These are phyloP conservation scores for Neocucurbitaria cava DNA, from an alignment of 2,329 filamentous ascomycete species.

Conservation along the genomic window DNA sequence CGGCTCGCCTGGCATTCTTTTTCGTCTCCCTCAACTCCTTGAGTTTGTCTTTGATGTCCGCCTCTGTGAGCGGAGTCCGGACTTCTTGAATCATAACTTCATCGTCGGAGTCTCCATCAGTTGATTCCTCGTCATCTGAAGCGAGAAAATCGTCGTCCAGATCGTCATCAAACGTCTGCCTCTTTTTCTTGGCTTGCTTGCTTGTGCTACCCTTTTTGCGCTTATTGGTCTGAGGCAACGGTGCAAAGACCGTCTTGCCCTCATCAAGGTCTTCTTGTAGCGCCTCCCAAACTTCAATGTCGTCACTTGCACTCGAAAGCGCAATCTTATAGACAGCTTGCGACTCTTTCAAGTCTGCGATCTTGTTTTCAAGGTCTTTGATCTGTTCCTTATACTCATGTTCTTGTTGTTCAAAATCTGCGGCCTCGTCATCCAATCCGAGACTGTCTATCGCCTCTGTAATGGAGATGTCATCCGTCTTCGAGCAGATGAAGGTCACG, in stretches of 20 bases:
- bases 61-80: conserved; percentile 49
- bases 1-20: conserved; percentile 49
- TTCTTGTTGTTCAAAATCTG: conserved; percentile 34
- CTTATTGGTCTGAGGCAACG: conserved; percentile 45
- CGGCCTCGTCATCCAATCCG: conserved; percentile 43
- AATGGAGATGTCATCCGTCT: conserved; percentile 67
- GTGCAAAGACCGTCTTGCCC: conserved; percentile 54
- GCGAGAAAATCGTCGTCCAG: conserved; percentile 23
- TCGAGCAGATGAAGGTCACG: conserved; percentile 68
- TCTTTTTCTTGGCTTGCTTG: conserved; percentile 2
- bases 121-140: conserved; percentile 29
- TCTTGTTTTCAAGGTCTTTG: conserved; percentile 21
- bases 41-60: conserved; percentile 53
- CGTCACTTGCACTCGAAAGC: conserved; percentile 49
- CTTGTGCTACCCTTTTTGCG: conserved; percentile 45
- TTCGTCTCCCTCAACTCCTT: conserved; percentile 53
- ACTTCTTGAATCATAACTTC: conserved; percentile 26
- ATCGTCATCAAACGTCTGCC: not conserved
- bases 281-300: conserved; percentile 56
- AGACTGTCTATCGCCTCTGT: conserved; percentile 53
- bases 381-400: conserved; percentile 23
- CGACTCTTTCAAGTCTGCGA: conserved; percentile 40
- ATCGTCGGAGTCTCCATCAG: conserved; percentile 28
- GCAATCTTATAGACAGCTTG: conserved; percentile 44
- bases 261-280: conserved; percentile 47